Base-by-base conservation (phyloP, 2,329 filamentous ascomycete species). In the Diaporthe longicolla region DNA sequence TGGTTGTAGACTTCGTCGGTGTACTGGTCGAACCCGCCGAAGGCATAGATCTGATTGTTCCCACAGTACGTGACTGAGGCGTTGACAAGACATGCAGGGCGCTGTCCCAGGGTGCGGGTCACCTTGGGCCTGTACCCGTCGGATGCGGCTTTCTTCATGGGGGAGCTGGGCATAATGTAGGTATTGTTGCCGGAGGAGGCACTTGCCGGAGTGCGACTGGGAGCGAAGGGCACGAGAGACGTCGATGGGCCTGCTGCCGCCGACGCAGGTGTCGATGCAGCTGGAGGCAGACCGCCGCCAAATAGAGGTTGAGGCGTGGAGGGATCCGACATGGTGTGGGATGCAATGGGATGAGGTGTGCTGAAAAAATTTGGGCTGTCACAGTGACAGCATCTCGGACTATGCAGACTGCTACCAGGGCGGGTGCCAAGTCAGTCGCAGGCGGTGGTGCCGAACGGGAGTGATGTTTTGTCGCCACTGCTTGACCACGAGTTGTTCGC, bases 1-100 rank as follows among this genome's bases (percentile, higher is more conserved):
- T 99, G 97, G 81, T 99, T 99, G 85, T 99, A 99, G 24, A 99
- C 94, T 86, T 99, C 97, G 82, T 99, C 97, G 0, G 97, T 99
- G 82, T 98, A 98, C 83, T 98, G 96, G 81, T 99, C 97, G 81
- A 99, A 99, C 24, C 97, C 97, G 57, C 97, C 97, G 86, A 99
- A 99, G 15, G 96, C 97, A 84, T 97, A 98, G 79, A 99, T 98
- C 83, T 97, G 92, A 82, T 98, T 97, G 84, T 98, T 97, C 74
- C 95, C 95, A 80, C 97, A 98, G 83, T 98, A 98, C n/a, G 97
- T 99, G 75, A 98, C 96, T 0, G 97, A 98, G 70, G 97, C 97
- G 87, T 99, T 99, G 78, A 99, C 96, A 66, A 99, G 89, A 81
- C 96, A 98, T 48, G 97, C 95, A 50, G 97, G 97, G 77, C 95